A percentile compares a stretch with the other conserved stretches of the same genome.
Evolutionary conservation across 2,329 filamentous ascomycete genomes (phyloP).

Genomic region (Xylogone sp.): DNA sequence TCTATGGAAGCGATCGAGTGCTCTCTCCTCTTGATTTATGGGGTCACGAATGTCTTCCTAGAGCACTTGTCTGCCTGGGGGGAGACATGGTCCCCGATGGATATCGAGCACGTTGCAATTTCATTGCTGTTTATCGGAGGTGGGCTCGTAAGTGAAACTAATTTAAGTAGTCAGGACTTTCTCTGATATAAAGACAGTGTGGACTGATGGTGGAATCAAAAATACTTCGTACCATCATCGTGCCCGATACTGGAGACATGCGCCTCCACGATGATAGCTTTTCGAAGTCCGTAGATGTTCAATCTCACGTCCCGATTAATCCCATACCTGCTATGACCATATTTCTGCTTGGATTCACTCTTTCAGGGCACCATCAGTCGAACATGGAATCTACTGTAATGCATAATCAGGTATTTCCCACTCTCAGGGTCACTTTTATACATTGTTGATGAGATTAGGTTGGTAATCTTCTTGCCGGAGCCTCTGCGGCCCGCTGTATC

Average conservation of each 20-base stretch:
- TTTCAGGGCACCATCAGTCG: slow-evolving; percentile 3
- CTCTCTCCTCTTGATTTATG: slow-evolving; percentile 6
- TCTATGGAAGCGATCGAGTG: slow-evolving; percentile 7
- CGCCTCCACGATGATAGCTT: neutral
- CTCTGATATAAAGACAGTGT: slow-evolving; percentile 7
- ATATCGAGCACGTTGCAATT: slow-evolving; percentile 7
- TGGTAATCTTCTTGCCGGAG: slow-evolving; percentile 4
- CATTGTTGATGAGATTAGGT: slow-evolving; percentile 6
- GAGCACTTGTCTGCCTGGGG: slow-evolving; percentile 7
- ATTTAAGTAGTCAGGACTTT: slow-evolving; percentile 3
- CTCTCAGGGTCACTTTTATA: slow-evolving; percentile 3
- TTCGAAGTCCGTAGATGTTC: slow-evolving; percentile 1
- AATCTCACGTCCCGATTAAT: slow-evolving; percentile 2
- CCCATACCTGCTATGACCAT: slow-evolving; percentile 7
- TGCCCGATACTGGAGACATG: slow-evolving; percentile 5
- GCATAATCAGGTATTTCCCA: slow-evolving; percentile 8
- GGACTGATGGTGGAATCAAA: slow-evolving; percentile 8
- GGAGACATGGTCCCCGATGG: slow-evolving; percentile 2
- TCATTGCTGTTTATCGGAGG: slow-evolving; percentile 7
- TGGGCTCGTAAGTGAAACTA: slow-evolving; percentile 5
- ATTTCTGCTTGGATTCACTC: slow-evolving; percentile 5
- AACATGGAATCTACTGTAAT: slow-evolving; percentile 4
- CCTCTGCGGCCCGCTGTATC: slow-evolving; percentile 3
- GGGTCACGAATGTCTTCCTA: slow-evolving; percentile 7
- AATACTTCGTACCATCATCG: slow-evolving; percentile 5